These are phyloP conservation scores for Microbotryomycetes sp. DNA, from an alignment of 1,284 basidiomycete species.

Conservation along the genomic window DNA sequence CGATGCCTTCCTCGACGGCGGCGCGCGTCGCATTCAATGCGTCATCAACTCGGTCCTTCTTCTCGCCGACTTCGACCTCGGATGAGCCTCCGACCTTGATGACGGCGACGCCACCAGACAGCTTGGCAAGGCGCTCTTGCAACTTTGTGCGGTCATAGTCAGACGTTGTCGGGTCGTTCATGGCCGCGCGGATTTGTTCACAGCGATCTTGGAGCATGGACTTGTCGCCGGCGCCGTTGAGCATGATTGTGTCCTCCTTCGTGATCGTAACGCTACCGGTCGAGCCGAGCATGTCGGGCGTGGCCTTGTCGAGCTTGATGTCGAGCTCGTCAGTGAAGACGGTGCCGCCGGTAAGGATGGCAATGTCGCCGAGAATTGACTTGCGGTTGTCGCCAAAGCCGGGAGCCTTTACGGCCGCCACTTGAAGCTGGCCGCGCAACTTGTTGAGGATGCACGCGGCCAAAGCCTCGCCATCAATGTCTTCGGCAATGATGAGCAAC, in stretches of 20 bases:
- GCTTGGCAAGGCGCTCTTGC: constrained; percentile 93
- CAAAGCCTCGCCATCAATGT: constrained; percentile 93
- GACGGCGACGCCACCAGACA: constrained; percentile 91
- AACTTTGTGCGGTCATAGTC: constrained; percentile 95
- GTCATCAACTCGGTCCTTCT: constrained; percentile 99
- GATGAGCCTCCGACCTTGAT: constrained; percentile 92
- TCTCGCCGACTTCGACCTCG: constrained; percentile 97
- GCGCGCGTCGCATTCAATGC: constrained; percentile 91
- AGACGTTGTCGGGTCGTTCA: constrained; percentile 74
- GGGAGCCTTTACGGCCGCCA: constrained; percentile 90
- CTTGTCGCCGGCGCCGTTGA: constrained; percentile 88
- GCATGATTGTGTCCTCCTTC: constrained; percentile 95
- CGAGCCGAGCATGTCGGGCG: constrained; percentile 80
- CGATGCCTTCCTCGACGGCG: constrained; percentile 95
- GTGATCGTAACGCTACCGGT: constrained; percentile 90
- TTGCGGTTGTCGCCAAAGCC: constrained; percentile 98
- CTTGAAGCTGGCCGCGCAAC: constrained; percentile 90
- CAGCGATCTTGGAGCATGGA: constrained; percentile 77
- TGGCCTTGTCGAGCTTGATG: constrained; percentile 91
- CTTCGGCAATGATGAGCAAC: constrained; percentile 92
- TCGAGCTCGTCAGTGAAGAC: constrained; percentile 98
- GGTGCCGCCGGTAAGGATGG: constrained; percentile 92
- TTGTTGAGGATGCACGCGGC: constrained; percentile 98
- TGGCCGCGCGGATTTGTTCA: constrained; percentile 84
- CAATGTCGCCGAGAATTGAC: constrained; percentile 91